Conservation (phyloP, 2,329 filamentous ascomycete genomes). For the Zymoseptoria ardabiliae region DNA sequence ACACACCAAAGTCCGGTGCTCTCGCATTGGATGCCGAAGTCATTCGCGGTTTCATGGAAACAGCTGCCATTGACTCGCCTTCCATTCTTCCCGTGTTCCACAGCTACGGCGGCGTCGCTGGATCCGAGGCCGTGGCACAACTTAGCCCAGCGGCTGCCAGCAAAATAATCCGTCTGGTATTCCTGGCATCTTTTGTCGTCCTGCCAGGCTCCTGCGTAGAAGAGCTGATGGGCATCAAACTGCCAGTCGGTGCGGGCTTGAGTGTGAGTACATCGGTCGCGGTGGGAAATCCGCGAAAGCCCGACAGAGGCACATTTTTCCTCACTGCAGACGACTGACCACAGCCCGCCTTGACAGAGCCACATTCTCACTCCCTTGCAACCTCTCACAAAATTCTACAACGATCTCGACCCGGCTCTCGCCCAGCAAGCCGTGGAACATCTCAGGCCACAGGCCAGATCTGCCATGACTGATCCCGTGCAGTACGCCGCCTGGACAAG, state of each 20-base stretch:
- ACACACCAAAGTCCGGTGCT: neutral
- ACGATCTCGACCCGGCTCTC: conserved; percentile 10
- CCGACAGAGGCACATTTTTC: neutral
- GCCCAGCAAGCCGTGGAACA: conserved; percentile 11
- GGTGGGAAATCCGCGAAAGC: too few relatives aligned
- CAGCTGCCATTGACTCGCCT: conserved; percentile 10
- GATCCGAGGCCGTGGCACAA: conserved; percentile 15
- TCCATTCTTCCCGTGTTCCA: conserved; percentile 16
- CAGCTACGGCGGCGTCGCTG: conserved; percentile 14
- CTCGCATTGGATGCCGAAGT: conserved; percentile 11
- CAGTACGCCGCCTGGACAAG: conserved; percentile 11
- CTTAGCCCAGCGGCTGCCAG: conserved; percentile 6
- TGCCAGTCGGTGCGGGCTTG: neutral
- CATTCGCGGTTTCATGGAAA: conserved; percentile 11
- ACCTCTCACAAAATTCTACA: conserved; percentile 12
- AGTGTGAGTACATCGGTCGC: neutral
- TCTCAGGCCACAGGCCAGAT: conserved; percentile 4
- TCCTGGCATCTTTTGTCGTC: conserved; percentile 14
- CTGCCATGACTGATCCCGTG: conserved; percentile 4
- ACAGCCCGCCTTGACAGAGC: conserved; percentile 1
- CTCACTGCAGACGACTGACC: neutral
- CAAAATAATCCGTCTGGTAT: conserved; percentile 12
- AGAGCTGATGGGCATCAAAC: neutral
- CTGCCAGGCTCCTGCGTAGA: conserved; percentile 1
- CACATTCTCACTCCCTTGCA: conserved; percentile 5